Base-by-base conservation (phyloP, 345 rosid genomes). In the Brassica rapa region DNA sequence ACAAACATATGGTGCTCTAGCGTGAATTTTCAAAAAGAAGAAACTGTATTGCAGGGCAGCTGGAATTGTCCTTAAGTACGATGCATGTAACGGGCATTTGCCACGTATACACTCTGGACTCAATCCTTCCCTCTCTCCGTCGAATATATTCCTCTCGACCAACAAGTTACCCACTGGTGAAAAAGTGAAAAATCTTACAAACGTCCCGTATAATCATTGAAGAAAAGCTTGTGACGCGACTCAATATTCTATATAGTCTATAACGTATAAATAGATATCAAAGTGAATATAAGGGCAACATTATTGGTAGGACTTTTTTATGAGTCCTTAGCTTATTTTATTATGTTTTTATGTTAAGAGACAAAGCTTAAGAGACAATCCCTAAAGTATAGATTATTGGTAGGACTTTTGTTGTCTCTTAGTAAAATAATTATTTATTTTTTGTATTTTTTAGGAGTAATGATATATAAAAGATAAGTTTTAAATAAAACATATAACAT, bases 21-120 rank as follows among this genome's bases (percentile, higher is more conserved):
- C 33, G 83, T 64, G 33, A 74, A 81, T 33, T 21, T 68, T 2
- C 1, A 29, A 27, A 60, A 75, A 5, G 41, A 25, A 19, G 25
- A 68, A 73, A 59, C 56, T 73, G 66, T 35, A 71, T 68, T 74
- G 82, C 71, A 74, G 46, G 60, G 82, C 79, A 74, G 82, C 79
- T 80, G 79, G 67, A 74, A 74, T 61, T 80, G 74, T 78, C 69
- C 74, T 66, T 61, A 9, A 76, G 76, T 68, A 73, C 63, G 74
- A 76, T 77, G 76, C 79, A 51, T 76, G 76, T 37, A 70, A 64
- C 70, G 57, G 82, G 70, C 71, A 62, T 55, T 64, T 71, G 80
- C 82, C 86, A 84, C 73, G 81, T 71, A 16, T 71, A n/a, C 62
- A 8, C 66, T 73, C 60, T 70, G 80, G 76, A 16, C 63, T 53